Base-by-base conservation (phyloP, 441 rosid genomes). In the Jatropha multifida region DNA sequence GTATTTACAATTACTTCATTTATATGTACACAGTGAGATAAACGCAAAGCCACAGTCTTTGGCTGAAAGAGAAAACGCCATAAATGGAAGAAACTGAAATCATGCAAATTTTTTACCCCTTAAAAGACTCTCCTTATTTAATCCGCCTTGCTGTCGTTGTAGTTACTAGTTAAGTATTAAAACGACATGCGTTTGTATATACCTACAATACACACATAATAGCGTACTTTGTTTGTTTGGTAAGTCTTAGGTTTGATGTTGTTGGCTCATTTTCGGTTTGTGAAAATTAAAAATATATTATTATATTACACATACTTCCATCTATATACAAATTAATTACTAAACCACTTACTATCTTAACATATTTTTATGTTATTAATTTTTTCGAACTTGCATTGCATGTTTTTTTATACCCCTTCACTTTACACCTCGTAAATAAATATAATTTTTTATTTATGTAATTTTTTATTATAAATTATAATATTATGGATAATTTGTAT, bases 81-180 rank as follows among this genome's bases (percentile, higher is more conserved):
- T 63, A 12, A 73, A 63, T n/a, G 18, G 20, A 4, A 13, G 62
- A 38, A 73, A 52, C 68, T 3, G 71, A 71, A 58, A 74, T 65
- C 71, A 65, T 74, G 77, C 77, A 52, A 71, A 37, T 46, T 11
- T 0, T 67, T 67, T 67, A 44, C 17, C 64, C 15, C 40, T 14
- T 51, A 11, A 51, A 51, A 51, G 4, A 51, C 56, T 44, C 48
- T 58, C 61, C 61, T 7, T 20, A 6, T n/a, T 58, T 20, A 20
- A 58, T 58, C 61, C 32, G 61, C 61, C 26, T 9, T 0, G 26
- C 9, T 56, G 27, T 58, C 61, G 26, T 58, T 58, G 26, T 20
- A n/a, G 27, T 58, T 2, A 58, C 5, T 3, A 20, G 23, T 26
- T 60, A 60, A 44, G 40, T 12, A 3, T 27, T 60, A 11, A 23